Conservation (phyloP, 1,284 basidiomycete genomes). For the Marasmius fiardii region DNA sequence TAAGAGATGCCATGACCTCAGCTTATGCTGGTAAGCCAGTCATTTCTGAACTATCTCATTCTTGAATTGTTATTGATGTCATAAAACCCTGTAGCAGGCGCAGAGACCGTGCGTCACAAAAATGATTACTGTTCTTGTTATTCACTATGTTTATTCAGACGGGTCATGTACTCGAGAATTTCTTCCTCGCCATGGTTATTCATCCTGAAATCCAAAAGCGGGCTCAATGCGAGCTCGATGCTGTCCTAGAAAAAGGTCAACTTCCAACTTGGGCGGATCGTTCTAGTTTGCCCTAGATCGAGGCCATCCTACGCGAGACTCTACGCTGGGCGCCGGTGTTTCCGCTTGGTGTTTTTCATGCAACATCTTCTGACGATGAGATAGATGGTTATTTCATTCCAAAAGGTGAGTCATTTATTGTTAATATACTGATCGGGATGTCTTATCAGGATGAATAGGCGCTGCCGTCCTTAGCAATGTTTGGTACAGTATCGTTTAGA, state of each 20-base stretch:
- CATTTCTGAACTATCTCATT: too few species aligned
- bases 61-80: too few species aligned
- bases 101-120: not conserved
- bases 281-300: constrained; percentile 4
- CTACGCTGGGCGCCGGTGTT: constrained; percentile 6
- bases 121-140: not conserved
- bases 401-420: constrained; percentile 8
- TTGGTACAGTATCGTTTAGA: not conserved
- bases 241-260: not conserved
- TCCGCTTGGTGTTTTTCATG: constrained; percentile 5
- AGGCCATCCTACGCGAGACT: constrained; percentile 5
- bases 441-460: not conserved
- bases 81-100: not conserved
- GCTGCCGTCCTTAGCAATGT: not conserved
- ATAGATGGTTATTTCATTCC: constrained; percentile 8
- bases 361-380: not conserved
- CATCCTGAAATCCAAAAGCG: not conserved
- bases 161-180: not conserved
- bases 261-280: constrained; percentile 4
- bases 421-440: constrained; percentile 16
- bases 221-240: constrained; percentile 9
- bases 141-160: not conserved
- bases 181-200: constrained; percentile 2
- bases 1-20: not conserved
- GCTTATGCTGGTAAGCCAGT: not conserved